Evolutionary conservation across 2,329 filamentous ascomycete genomes (phyloP).

Genomic region (Colletotrichum graminicola): DNA sequence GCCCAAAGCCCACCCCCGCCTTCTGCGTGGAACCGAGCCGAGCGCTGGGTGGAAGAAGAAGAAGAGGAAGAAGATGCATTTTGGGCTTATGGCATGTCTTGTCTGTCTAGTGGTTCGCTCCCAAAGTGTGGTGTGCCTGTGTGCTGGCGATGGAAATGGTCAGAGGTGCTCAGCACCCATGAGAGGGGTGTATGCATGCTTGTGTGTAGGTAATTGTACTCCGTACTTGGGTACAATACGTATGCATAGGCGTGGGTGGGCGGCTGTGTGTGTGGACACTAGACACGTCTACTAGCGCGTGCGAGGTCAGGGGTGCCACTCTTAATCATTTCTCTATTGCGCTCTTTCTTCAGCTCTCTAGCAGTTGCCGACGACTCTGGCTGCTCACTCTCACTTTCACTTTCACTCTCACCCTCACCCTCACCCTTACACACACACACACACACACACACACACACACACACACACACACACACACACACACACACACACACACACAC

Average conservation of each 20-base stretch:
- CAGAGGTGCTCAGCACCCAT: neutral
- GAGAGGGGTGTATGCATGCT: conserved; percentile 1
- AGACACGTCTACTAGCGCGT: conserved; percentile 39
- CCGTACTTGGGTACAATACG: neutral
- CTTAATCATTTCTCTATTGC: conserved; percentile 14
- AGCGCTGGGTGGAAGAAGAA: neutral
- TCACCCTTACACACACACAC: neutral
- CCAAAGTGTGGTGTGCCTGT: neutral
- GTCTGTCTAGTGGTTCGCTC: conserved; percentile 18
- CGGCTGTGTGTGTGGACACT: conserved; percentile 27
- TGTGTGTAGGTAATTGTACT: too few species aligned
- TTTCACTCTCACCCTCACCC: neutral
- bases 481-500: neutral
- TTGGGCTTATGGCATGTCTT: conserved; percentile 14
- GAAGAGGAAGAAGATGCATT: neutral
- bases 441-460: too few species aligned
- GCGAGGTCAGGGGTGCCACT: conserved; percentile 10
- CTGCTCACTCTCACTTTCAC: neutral
- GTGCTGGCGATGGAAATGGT: neutral
- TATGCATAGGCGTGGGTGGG: neutral
- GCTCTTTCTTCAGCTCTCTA: neutral
- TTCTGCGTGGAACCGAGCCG: neutral
- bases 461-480: too few species aligned
- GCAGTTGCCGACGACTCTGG: neutral
- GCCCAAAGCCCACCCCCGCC: neutral